Evolutionary conservation across 192 early-diverging fungal genomes (phyloP).

Genomic region (Geranomyces michiganensis): DNA sequence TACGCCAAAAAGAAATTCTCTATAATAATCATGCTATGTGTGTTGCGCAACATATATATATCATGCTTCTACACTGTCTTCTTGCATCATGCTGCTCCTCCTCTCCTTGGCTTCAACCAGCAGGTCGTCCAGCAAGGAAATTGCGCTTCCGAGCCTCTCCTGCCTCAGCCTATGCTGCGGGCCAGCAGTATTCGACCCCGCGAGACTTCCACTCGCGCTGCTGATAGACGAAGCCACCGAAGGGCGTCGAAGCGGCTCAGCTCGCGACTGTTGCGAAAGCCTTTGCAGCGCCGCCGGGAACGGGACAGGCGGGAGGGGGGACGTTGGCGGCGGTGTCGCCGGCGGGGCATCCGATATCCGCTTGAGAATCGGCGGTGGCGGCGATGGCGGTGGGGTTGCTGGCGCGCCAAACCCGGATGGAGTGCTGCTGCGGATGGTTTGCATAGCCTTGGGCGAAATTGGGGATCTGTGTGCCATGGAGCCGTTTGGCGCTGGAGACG

Average conservation of each 20-base stretch:
- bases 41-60: too few species aligned
- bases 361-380: constrained; percentile 8
- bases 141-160: not conserved
- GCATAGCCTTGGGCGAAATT: not conserved
- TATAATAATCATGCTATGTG: too few species aligned
- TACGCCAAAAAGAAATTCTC: too few species aligned
- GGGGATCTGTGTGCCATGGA: not conserved
- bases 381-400: constrained; percentile 15
- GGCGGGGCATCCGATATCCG: constrained; percentile 1
- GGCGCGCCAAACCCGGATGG: not conserved
- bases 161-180: too few species aligned
- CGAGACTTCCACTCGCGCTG: too few species aligned
- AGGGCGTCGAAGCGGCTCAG: not conserved
- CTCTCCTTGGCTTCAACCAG: not conserved
- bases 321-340: not conserved
- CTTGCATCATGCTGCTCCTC: not conserved
- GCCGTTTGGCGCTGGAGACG: not conserved
- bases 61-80: too few species aligned
- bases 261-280: not conserved
- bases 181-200: too few species aligned
- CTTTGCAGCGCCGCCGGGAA: not conserved
- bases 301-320: not conserved
- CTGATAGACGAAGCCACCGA: not conserved
- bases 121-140: not conserved
- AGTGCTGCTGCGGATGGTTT: constrained; percentile 4